Base-by-base conservation (phyloP, 805 yeast genomes). In the Lipomyces mesembrius region DNA sequence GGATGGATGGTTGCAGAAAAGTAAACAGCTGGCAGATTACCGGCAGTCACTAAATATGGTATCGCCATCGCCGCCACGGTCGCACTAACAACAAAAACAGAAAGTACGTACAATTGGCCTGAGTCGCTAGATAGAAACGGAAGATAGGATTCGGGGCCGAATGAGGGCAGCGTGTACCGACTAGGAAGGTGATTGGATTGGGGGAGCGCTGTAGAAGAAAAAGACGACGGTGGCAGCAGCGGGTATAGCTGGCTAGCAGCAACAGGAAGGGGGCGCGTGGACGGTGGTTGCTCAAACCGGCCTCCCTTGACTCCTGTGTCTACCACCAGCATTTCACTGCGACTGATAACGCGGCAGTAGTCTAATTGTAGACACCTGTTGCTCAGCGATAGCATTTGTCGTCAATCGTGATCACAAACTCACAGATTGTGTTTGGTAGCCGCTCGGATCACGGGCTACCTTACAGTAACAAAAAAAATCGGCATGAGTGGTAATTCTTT, bases 191-290 rank as follows among this genome's bases (percentile, higher is more conserved):
- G 49, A 43, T 43, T 12, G 49, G 49, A 17, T 43, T n/a, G 51
- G 20, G 52, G 51, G 37, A 53, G 46, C 34, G 62, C 57, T 25
- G 62, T 49, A 55, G 49, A 59, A 34, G 46, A 35, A 57, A 39
- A 27, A 52, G 46, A 37, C 20, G 46, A 55, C 39, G 57, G 37
- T 22, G 55, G 34, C 29, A 53, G 59, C 52, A 53, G 66, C 59
- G 62, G 53, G 53, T 11, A 29, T 29, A 29, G 32, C 53, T 9
- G 27, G 22, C 27, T 49, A 20, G 53, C 53, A 49, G 53, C 54
- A 25, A 53, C 29, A 22, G n/a, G 34, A 20, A 32, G 25, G 59
- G 43, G 25, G 59, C 43, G 55, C 34, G 55, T 11, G 55, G 34
- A 22, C 55, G 34, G 34, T 20, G 55, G 34, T 25, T 29, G 34